Conservation (phyloP, 179 eudicot genomes). For the Silene vulgaris region DNA sequence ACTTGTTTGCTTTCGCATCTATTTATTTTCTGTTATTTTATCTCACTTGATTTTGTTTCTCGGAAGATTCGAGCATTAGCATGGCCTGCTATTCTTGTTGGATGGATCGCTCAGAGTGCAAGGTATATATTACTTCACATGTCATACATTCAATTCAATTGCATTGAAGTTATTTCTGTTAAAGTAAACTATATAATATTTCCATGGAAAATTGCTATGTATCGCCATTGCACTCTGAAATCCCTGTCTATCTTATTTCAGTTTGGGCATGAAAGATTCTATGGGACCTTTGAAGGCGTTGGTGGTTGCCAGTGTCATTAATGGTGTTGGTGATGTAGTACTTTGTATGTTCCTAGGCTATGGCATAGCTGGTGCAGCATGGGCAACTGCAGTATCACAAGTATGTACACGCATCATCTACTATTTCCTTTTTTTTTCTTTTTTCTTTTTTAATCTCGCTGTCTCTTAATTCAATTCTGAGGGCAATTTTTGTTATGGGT, state of each 20-base stretch:
- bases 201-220: background rate
- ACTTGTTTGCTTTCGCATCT: background rate
- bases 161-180: background rate
- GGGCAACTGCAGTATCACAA: constrained; percentile 95
- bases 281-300: constrained; percentile 96
- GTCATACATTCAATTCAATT: background rate
- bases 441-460: background rate
- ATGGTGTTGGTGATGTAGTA: constrained; percentile 69
- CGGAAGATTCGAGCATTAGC: constrained; percentile 89
- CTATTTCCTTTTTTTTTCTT: background rate
- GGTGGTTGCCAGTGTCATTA: constrained; percentile 73
- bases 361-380: constrained; percentile 98
- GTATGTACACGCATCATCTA: constrained; percentile 36
- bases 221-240: background rate
- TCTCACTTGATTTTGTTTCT: constrained; percentile 15
- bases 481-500: no score
- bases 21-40: background rate
- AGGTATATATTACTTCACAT: constrained; percentile 25
- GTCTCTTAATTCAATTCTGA: background rate
- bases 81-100: constrained; percentile 96
- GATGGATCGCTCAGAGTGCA: constrained; percentile 93
- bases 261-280: constrained; percentile 98
- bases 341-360: constrained; percentile 66
- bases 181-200: background rate
- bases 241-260: constrained; percentile 29